phyloP scores from a whole-genome alignment of 306 rosid genomes.

The Neltuma alba region DNA sequence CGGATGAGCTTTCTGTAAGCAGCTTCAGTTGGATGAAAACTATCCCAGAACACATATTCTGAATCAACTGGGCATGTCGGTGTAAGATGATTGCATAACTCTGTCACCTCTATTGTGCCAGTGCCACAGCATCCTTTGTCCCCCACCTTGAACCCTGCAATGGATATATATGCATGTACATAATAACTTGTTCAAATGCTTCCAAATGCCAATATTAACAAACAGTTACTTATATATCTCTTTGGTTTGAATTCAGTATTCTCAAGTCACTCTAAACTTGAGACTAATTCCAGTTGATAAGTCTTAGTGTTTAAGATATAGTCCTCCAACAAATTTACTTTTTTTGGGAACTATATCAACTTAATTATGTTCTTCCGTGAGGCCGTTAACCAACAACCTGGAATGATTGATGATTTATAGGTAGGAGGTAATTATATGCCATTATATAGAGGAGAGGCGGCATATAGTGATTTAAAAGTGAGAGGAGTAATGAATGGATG shows the following conservation, averaged over 20 bases:
- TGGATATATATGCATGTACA: neutral
- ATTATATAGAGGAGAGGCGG: too few relatives aligned
- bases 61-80: conserved; percentile 39
- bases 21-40: conserved; percentile 70
- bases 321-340: too few relatives aligned
- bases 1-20: conserved; percentile 46
- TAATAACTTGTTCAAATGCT: neutral
- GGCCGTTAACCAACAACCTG: too few relatives aligned
- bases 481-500: neutral
- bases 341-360: too few relatives aligned
- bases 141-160: conserved; percentile 51
- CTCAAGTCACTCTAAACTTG: too few relatives aligned
- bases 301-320: too few relatives aligned
- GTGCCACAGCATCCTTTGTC: conserved; percentile 77
- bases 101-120: conserved; percentile 59
- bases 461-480: neutral
- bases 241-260: too few relatives aligned
- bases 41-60: conserved; percentile 70
- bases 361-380: too few relatives aligned
- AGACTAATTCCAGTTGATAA: too few relatives aligned
- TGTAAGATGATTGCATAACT: conserved; percentile 46
- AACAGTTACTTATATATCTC: too few relatives aligned
- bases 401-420: too few relatives aligned
- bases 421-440: too few relatives aligned
- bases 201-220: neutral